A percentile compares a stretch with the other conserved stretches of the same genome.
Conservation (phyloP, 139 green algal genomes). For the Coelastrella sp. region DNA sequence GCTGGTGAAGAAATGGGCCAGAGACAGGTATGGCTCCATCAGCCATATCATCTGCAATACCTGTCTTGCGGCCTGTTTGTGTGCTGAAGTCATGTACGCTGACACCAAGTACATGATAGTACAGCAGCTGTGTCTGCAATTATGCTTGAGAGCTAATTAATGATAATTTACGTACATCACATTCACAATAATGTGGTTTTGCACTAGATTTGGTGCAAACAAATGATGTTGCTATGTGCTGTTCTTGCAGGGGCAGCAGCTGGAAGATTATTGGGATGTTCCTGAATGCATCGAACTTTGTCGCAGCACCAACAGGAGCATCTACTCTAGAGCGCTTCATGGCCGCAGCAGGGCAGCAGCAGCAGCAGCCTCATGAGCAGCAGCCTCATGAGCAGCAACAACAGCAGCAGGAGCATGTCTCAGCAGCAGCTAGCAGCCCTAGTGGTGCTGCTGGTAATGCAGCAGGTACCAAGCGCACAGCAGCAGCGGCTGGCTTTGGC, state of each 20-base stretch:
- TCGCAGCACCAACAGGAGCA: slow-evolving; percentile 58
- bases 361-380: slow-evolving; percentile 1
- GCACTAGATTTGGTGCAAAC: no score
- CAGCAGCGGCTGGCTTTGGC: background rate
- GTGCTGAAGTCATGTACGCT: no score
- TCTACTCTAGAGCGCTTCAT: slow-evolving; percentile 69
- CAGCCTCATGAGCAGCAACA: background rate
- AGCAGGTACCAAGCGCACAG: background rate
- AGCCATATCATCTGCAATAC: no score
- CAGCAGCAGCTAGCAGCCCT: background rate
- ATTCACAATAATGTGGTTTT: no score
- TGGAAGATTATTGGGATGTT: slow-evolving; percentile 67
- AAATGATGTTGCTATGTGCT: background rate
- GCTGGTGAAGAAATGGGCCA: slow-evolving; percentile 65
- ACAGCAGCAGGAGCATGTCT: background rate
- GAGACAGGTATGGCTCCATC: slow-evolving; percentile 38
- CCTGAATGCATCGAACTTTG: slow-evolving; percentile 67
- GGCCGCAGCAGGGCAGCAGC: slow-evolving; percentile 7
- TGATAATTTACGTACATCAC: no score
- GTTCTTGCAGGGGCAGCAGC: background rate
- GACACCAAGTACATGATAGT: no score
- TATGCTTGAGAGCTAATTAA: no score
- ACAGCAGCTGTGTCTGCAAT: no score
- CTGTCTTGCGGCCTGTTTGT: no score
- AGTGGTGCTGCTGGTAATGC: background rate